Base-by-base conservation (phyloP, 1,284 basidiomycete species). In the Trametes versicolor region DNA sequence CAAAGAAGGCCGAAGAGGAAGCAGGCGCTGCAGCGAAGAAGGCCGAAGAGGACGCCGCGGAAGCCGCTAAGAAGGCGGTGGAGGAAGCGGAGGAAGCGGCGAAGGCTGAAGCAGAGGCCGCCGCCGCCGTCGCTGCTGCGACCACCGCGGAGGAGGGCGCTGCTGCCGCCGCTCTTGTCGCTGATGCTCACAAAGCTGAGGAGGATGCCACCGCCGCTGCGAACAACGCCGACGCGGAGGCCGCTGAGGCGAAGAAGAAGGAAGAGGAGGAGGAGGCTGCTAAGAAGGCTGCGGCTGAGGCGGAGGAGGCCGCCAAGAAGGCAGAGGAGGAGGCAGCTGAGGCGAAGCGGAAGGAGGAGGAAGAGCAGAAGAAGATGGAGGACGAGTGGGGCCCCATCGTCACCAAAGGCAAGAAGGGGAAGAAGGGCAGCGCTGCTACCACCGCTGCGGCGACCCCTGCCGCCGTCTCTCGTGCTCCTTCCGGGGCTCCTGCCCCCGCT, bases 351-450 rank as follows among this genome's bases (percentile, higher is more conserved):
- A 67, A 65, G 53, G 66, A 71, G 53, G 69, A 63, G 45, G 66
- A 69, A 27, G 70, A 64, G 23, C 48, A 60, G 62, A 53, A 59
- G 53, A 57, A 63, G 25, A 9, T 54, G 43, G 70, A 70, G 17
- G 69, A 72, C 0, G 68, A 70, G 39, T 69, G 69, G 69, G 61
- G 54, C 5, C 15, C 50, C 15, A 15, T 52, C 23, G 62, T 69
- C 67, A 70, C 58, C 27, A 70, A 71, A 65, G 34, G 51, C 52
- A 72, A 72, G 68, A 69, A 70, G 67, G 45, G 64, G 19, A 72
- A 72, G 70, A 72, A 70, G 58, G 68, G 70, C 49, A 64, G 60
- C 25, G 53, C 56, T 3, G 63, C 47, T 4, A 60, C 67, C 6
- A 45, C 61, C 12, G 60, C 60, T 15, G 59, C 63, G 0, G 54